Conservation (phyloP, 23 red algal genomes). For the Cyanidiococcus yangmingshanensis region DNA sequence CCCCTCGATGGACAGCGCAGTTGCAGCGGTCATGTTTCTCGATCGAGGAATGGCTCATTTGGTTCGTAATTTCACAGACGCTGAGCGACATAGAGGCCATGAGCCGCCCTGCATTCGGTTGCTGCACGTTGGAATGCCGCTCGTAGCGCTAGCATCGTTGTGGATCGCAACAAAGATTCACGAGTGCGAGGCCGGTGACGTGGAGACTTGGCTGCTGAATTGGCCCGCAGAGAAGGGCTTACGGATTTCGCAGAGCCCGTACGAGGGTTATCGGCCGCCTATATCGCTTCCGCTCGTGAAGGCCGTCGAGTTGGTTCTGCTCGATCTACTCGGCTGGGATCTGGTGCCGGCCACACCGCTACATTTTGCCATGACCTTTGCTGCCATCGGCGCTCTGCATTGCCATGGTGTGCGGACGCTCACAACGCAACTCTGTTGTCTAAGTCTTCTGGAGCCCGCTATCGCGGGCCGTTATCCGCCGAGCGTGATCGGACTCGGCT, state of each 20-base stretch:
- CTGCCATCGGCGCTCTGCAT: background rate
- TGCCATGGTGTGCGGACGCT: background rate
- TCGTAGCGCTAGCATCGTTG: background rate
- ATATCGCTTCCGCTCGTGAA: background rate
- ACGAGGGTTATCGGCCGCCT: background rate
- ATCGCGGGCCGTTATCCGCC: conserved; percentile 1
- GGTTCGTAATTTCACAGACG: background rate
- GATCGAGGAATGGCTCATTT: background rate
- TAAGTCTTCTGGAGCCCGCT: background rate
- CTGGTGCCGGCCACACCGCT: conserved; percentile 1
- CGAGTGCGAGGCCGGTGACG: background rate
- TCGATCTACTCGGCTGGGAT: conserved; percentile 2
- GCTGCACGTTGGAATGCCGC: background rate
- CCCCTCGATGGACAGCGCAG: background rate
- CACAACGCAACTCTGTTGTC: background rate
- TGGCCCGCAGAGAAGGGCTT: background rate
- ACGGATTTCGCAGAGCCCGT: background rate
- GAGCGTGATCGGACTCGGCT: conserved; percentile 11
- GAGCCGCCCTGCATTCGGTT: background rate
- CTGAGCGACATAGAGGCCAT: background rate
- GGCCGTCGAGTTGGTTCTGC: conserved; percentile 10
- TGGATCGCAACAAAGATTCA: conserved; percentile 10
- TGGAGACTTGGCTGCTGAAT: background rate
- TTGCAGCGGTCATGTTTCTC: conserved; percentile 3
- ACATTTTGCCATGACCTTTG: conserved; percentile 5